Conservation (phyloP, 345 rosid species). For the Erucastrum elatum region DNA sequence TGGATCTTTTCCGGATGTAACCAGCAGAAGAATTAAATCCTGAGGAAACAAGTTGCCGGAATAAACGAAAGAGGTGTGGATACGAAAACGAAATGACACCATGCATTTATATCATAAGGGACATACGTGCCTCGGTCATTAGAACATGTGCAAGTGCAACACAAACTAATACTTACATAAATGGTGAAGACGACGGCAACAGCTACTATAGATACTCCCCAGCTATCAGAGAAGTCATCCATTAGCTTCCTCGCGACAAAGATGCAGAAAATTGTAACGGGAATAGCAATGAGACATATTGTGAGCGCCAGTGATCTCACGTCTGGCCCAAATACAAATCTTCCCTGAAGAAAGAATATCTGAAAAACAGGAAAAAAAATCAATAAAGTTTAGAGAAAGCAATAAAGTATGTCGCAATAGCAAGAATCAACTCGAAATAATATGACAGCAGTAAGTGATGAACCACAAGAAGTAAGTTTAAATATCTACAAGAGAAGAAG, state of each 20-base stretch:
- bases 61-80: not conserved
- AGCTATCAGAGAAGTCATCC: constrained; percentile 69
- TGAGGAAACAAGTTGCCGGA: constrained; percentile 37
- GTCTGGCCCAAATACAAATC: constrained; percentile 98
- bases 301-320: constrained; percentile 86
- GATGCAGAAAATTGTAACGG: constrained; percentile 71
- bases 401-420: not conserved
- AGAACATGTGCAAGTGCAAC: not conserved
- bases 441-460: too few relatives aligned
- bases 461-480: not conserved
- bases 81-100: not conserved
- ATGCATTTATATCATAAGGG: not conserved
- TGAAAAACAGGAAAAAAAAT: constrained; percentile 39
- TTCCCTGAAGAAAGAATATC: constrained; percentile 87
- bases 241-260: constrained; percentile 85
- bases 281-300: constrained; percentile 79
- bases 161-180: constrained; percentile 50
- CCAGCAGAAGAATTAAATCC: constrained; percentile 82
- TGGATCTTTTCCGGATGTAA: constrained; percentile 97
- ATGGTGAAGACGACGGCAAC: constrained; percentile 61
- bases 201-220: constrained; percentile 73
- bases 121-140: not conserved
- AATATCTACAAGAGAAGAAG: not conserved
- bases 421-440: too few relatives aligned
- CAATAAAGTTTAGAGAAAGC: not conserved